Base-by-base conservation (phyloP, 164 flowering plant genomes). In the Buxus sempervirens region DNA sequence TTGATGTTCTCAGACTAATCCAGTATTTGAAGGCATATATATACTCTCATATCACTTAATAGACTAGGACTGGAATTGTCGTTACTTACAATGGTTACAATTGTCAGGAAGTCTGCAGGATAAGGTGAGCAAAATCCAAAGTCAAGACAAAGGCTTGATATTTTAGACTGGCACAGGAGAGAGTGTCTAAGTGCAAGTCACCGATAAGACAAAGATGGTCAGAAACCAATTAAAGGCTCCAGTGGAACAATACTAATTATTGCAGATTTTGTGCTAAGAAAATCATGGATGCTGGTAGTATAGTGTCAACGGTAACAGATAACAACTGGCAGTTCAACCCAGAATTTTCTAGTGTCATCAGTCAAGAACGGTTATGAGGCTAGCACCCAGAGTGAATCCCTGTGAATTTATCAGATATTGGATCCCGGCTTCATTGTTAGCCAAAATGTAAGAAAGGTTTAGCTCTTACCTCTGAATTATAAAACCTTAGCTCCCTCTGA, bases 401-500 rank as follows among this genome's bases (percentile, higher is more conserved):
- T 20, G 25, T 20, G 27, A 45, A 27, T 26, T 23, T 21, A 19
- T 19, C 19, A 58, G 22, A 24, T 26, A 45, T 45, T 10, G 18
- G 18, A 22, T 58, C 26, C 9, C 13, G 21, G 4, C 21, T 60
- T 48, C 16, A 56, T 5, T 32, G 16, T 20, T 7, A 41, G 21
- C 41, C 45, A n/a, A 72, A 42, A 56, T 24, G 16, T 15, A 45
- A 45, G 55, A 64, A 22, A 58, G 6, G n/a, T 42, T 14, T 23
- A 60, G 36, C 19, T 25, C 54, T 25, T 83, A 93, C 98, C 85
- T 91, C 96, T 0, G 98, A 87, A 76, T 96, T 96, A 65, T 96
- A 96, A 76, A 88, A 96, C 75, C 72, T 85, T 22, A 96, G 90
- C 63, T 91, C 95, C 76, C 97, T 81, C 69, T 71, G 73, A 67